Percentiles rank a stretch among this genome's conserved stretches.
These are phyloP conservation scores for Phylloporus sp. DNA, from an alignment of 768 basidiomycete species.

Conservation along the genomic window DNA sequence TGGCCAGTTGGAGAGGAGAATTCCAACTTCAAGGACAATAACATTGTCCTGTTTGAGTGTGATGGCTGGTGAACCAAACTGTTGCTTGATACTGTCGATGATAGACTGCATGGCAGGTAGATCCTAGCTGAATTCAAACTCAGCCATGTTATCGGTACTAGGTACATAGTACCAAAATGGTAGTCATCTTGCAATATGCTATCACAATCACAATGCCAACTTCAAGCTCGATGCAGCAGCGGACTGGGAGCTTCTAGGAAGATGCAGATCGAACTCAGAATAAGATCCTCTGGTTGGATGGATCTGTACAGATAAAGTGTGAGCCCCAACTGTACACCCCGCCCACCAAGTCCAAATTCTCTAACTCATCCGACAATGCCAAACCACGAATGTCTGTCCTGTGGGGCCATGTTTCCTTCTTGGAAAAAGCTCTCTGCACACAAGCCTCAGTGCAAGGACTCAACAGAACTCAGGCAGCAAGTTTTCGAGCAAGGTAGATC, in stretches of 20 bases:
- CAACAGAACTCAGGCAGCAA: neutral
- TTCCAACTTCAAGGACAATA: neutral
- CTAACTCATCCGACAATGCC: neutral
- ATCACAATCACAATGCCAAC: too few relatives aligned
- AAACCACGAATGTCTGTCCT: neutral
- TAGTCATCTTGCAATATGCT: too few relatives aligned
- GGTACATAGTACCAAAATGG: too few relatives aligned
- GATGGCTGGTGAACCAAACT: neutral
- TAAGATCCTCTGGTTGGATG: neutral
- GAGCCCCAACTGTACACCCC: too few relatives aligned
- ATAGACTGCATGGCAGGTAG: too few relatives aligned
- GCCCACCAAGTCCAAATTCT: too few relatives aligned
- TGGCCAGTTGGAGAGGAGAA: neutral
- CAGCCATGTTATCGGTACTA: too few relatives aligned
- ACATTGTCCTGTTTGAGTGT: neutral
- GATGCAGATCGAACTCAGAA: neutral
- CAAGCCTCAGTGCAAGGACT: neutral
- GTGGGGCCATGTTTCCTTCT: neutral
- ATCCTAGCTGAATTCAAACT: too few relatives aligned
- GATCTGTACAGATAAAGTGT: too few relatives aligned
- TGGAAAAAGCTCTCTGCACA: neutral
- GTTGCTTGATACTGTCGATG: neutral
- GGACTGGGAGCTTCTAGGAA: too few relatives aligned
- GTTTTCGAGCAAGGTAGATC: neutral
- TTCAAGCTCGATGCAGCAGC: too few relatives aligned